phyloP scores from a whole-genome alignment of 768 basidiomycete species.

The Russula ochroleuca region DNA sequence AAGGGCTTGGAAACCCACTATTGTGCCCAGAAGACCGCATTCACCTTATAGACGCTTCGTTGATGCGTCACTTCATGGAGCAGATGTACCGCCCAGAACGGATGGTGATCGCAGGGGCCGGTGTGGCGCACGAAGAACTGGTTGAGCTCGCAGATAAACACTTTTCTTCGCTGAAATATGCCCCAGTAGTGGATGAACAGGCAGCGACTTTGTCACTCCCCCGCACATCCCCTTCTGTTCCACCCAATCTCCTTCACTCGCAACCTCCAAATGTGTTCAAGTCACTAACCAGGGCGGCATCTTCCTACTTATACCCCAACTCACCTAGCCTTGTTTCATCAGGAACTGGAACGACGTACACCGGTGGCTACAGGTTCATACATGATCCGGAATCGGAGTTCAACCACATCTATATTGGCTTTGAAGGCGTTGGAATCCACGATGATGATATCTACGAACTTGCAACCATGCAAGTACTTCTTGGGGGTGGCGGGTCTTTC shows the following conservation, averaged over 20 bases:
- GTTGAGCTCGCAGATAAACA: slow-evolving; percentile 81
- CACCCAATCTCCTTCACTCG: slow-evolving; percentile 54
- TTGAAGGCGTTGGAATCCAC: slow-evolving; percentile 86
- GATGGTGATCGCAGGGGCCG: slow-evolving; percentile 93
- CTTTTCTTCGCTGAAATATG: slow-evolving; percentile 62
- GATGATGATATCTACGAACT: slow-evolving; percentile 90
- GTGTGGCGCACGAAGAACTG: slow-evolving; percentile 84
- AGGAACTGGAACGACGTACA: slow-evolving; percentile 50
- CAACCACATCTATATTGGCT: slow-evolving; percentile 89
- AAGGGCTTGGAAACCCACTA: slow-evolving; percentile 84
- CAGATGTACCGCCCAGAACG: slow-evolving; percentile 91
- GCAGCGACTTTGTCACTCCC: slow-evolving; percentile 33
- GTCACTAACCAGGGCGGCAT: slow-evolving; percentile 72
- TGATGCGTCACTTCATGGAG: slow-evolving; percentile 59
- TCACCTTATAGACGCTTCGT: slow-evolving; percentile 53
- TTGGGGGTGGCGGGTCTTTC: slow-evolving; percentile 95
- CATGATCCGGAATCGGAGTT: slow-evolving; percentile 63
- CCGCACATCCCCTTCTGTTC: slow-evolving; percentile 33
- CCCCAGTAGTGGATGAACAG: slow-evolving; percentile 28
- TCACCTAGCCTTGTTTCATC: slow-evolving; percentile 26
- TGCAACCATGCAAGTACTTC: slow-evolving; percentile 89
- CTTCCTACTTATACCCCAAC: slow-evolving; percentile 57
- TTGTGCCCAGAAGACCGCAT: slow-evolving; percentile 86
- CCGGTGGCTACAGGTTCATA: slow-evolving; percentile 77
- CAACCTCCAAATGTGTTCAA: slow-evolving; percentile 55